Evolutionary conservation across 1,139 yeast genomes (phyloP), one percentile per base, ranked within the genome.

Genomic region (Kodamaea derodonti): DNA sequence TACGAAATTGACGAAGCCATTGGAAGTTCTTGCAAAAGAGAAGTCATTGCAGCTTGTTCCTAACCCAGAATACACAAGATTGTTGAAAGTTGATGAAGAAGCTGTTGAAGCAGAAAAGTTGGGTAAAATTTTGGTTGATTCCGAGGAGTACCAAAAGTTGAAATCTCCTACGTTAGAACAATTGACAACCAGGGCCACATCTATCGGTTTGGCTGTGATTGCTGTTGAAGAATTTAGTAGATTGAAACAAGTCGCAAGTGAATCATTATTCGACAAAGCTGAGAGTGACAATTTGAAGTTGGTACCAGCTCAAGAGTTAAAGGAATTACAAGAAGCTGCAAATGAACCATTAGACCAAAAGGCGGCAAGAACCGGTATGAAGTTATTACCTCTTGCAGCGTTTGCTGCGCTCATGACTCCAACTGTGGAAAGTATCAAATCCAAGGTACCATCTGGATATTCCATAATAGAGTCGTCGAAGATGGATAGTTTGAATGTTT

Each of bases 1-100:
- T 37, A 47, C 54, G 2, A 41, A 45, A 16, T 40, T 61, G 46
- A 31, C 44, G 14, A 45, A 43, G 16, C 61, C 62, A 14, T 33
- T 41, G 15, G 30, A 43, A 5, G 53, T 48, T 9, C 28, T 39
- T 4, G 33, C 56, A 23, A 52, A 48, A 17, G 28, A 25, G 9
- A 9, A 25, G 11, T 25, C 28, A 10, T 14, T 0, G 50, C 54
- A 27, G 45, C 41, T n/a, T 24, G 18, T 11, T 17, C 36, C 12
- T 20, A 16, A 8, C 6, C 24, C 30, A 28, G 46, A 26, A 6
- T 30, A 22, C 24, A 28, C 15, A 6, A 14, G n/a, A 15, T 38
- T 16, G 25, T 38, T 12, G 30, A 24, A 29, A 18, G 27, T 5
- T 4, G 24, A 8, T 28, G 8, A 20, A 16, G n/a, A 12, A 20